Base-by-base conservation (phyloP, 2,329 filamentous ascomycete genomes). In the Xylaria sp. region DNA sequence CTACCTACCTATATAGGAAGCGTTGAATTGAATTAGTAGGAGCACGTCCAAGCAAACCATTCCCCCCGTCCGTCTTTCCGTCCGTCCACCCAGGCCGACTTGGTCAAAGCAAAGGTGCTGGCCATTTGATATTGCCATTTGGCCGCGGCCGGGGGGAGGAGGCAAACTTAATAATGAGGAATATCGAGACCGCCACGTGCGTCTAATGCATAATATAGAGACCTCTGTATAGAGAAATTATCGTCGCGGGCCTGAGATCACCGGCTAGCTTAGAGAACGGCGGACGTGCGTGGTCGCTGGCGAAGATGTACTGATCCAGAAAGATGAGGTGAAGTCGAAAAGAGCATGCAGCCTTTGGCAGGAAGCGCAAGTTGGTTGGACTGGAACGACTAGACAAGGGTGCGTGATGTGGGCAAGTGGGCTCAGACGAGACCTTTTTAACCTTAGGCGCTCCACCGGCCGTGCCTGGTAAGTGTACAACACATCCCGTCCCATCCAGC, bases 261-360 rank as follows among this genome's bases (percentile, higher is more conserved):
- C 29, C 3, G 16, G 8, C 16, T 4, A 7, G 16, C 8, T 48
- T 39, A 34, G 48, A 21, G 29, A 48, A 40, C 42, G 47, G 43
- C 39, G 26, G 9, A 19, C 6, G 19, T 13, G 49, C 16, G 19
- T 34, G 24, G 48, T 22, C 22, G 45, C 37, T 13, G 46, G 24
- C 39, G 52, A 54, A 50, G 46, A 60, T 52, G 29, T 55, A 54
- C 49, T 50, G 52, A 60, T 54, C 42, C 39, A 51, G 56, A 64
- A 63, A 64, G 64, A 68, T 64, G 66, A 68, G 64, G 63, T 68
- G 66, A 68, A 67, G 66, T 68, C 57, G 66, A 67, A 67, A 66
- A 65, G 66, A 65, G 60, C 61, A 63, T 66, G 63, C 64, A 67
- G 59, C 57, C 63, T 63, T 61, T 58, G 57, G 60, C 44, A 60